These are phyloP conservation scores for Geotrichum ghanense DNA, from an alignment of 805 yeast species.

Conservation along the genomic window DNA sequence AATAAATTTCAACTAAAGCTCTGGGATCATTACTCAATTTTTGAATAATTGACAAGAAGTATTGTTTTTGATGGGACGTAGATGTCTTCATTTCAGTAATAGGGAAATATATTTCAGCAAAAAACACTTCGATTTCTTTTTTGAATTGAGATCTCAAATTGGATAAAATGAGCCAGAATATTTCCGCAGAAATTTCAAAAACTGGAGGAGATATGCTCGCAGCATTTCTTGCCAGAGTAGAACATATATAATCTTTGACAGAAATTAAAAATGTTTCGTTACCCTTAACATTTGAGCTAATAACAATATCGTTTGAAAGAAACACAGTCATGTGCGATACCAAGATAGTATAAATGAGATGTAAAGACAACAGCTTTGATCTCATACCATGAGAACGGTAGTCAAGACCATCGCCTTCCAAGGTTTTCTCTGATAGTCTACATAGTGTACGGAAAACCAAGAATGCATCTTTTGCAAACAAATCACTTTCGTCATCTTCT, in stretches of 20 bases:
- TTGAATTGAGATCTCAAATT: conserved; percentile 82
- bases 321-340: conserved; percentile 79
- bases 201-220: conserved; percentile 87
- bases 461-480: conserved; percentile 81
- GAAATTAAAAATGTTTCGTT: conserved; percentile 63
- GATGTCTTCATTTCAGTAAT: conserved; percentile 86
- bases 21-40: conserved; percentile 81
- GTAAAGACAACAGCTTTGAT: conserved; percentile 79
- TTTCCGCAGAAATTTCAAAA: conserved; percentile 82
- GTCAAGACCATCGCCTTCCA: conserved; percentile 51
- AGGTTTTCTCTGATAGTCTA: conserved; percentile 72
- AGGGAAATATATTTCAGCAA: conserved; percentile 88
- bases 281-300: conserved; percentile 25
- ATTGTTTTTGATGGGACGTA: conserved; percentile 85
- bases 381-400: conserved; percentile 83
- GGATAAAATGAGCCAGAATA: conserved; percentile 80
- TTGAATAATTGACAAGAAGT: conserved; percentile 68
- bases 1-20: conserved; percentile 80
- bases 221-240: conserved; percentile 80
- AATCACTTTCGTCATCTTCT: conserved; percentile 47
- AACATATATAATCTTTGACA: conserved; percentile 71
- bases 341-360: conserved; percentile 74
- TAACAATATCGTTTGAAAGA: conserved; percentile 30
- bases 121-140: conserved; percentile 85
- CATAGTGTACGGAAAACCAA: conserved; percentile 91